A percentile compares a stretch with the other conserved stretches of the same genome.
These are phyloP conservation scores for Bryopsis sp. DNA, from an alignment of 139 green algal species.

Conservation along the genomic window DNA sequence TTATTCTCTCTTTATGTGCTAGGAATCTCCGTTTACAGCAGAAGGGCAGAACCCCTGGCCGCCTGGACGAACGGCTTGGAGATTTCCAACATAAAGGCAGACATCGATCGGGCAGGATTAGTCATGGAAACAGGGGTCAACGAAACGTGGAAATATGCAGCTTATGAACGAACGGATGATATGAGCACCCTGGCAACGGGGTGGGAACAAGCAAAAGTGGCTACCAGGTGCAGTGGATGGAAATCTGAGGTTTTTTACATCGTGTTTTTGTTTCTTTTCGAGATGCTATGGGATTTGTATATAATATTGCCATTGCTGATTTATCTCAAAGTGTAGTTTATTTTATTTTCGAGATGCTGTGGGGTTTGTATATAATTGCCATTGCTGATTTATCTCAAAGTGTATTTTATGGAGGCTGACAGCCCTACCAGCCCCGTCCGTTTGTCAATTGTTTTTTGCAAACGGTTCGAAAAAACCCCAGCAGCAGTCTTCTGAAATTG, in stretches of 20 bases:
- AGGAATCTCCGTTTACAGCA: conserved; percentile 89
- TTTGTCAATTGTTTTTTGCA: conserved; percentile 10
- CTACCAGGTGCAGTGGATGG: conserved; percentile 29
- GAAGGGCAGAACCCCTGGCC: conserved; percentile 73
- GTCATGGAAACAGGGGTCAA: conserved; percentile 93
- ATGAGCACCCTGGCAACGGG: conserved; percentile 66
- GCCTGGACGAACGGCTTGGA: conserved; percentile 94
- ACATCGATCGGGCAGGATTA: conserved; percentile 69
- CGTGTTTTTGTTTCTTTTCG: neutral
- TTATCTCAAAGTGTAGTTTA: neutral
- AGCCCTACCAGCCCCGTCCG: neutral
- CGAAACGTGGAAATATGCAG: conserved; percentile 81
- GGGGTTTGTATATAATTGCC: too few species aligned
- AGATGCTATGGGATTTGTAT: neutral
- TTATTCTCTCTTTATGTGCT: neutral
- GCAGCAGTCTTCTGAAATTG: neutral
- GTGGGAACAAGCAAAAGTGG: conserved; percentile 86
- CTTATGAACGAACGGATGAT: conserved; percentile 62
- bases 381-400: too few species aligned
- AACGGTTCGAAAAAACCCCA: neutral
- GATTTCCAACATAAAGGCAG: conserved; percentile 63
- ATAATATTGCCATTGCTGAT: neutral
- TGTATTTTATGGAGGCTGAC: neutral
- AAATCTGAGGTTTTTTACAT: neutral
- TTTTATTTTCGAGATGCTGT: neutral